phyloP scores from a whole-genome alignment of 768 basidiomycete genomes.

The Tremella mesenterica region DNA sequence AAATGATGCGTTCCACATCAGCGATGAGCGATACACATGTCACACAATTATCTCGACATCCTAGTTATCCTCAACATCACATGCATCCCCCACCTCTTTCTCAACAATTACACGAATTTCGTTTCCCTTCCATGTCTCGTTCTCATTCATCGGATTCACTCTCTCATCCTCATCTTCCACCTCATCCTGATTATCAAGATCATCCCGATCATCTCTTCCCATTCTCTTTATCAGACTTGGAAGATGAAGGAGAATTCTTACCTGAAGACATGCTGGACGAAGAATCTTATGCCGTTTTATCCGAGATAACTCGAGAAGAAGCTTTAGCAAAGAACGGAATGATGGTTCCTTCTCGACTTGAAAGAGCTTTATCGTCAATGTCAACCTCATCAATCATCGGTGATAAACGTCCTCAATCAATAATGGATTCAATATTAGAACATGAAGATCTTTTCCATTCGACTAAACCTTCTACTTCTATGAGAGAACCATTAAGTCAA shows the following conservation, averaged over 20 bases:
- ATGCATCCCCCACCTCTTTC: too few relatives aligned
- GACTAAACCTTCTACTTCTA: slow-evolving; percentile 23
- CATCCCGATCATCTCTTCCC: background rate
- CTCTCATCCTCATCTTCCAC: slow-evolving; percentile 3
- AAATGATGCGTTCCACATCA: slow-evolving; percentile 18
- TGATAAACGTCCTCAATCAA: slow-evolving; percentile 9
- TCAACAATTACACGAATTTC: background rate
- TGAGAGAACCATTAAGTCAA: slow-evolving; percentile 26
- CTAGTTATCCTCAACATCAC: too few relatives aligned
- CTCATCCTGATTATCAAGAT: background rate
- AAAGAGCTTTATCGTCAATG: background rate
- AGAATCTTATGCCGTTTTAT: background rate
- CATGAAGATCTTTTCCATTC: slow-evolving; percentile 20
- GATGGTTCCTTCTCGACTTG: slow-evolving; percentile 29
- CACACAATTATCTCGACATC: background rate
- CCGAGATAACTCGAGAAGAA: background rate
- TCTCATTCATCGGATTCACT: too few relatives aligned
- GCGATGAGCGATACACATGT: slow-evolving; percentile 7
- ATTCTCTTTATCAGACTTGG: slow-evolving; percentile 5
- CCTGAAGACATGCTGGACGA: slow-evolving; percentile 14
- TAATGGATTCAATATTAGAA: too few relatives aligned
- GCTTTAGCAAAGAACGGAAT: slow-evolving; percentile 4
- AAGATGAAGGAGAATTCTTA: slow-evolving; percentile 29
- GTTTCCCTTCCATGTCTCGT: background rate
- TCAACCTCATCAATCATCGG: background rate